A percentile compares a stretch with the other conserved stretches of the same genome.
phyloP scores from a whole-genome alignment of 2,329 filamentous ascomycete genomes.

The Alternaria consortialis region DNA sequence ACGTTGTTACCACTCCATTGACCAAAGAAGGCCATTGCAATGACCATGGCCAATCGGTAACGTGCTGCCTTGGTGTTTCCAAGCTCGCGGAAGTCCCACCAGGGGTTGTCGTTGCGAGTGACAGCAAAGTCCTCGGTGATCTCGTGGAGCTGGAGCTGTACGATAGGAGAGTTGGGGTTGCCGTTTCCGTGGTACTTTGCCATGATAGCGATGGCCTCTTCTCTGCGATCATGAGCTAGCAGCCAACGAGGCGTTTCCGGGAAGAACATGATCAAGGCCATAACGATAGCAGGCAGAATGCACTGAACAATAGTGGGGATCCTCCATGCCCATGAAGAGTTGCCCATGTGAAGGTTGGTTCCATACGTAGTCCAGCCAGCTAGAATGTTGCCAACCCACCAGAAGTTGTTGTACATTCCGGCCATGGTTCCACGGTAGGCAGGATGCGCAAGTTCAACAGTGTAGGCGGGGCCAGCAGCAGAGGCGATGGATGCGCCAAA shows the following conservation, averaged over 20 bases:
- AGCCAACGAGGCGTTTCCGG: conserved; percentile 42
- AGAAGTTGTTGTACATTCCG: conserved; percentile 63
- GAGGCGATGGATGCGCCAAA: conserved; percentile 65
- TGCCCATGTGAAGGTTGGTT: conserved; percentile 47
- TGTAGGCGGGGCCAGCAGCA: conserved; percentile 66
- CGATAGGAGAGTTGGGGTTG: conserved; percentile 45
- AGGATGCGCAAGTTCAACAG: conserved; percentile 68
- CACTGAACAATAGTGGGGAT: conserved; percentile 48
- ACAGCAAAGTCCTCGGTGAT: conserved; percentile 45
- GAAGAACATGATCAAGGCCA: conserved; percentile 55
- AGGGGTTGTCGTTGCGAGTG: conserved; percentile 43
- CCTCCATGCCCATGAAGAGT: conserved; percentile 63
- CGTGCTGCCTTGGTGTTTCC: conserved; percentile 42
- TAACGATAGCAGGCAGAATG: conserved; percentile 52
- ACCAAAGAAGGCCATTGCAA: conserved; percentile 54
- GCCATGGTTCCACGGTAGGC: conserved; percentile 68
- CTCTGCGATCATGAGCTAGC: conserved; percentile 62
- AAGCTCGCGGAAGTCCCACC: conserved; percentile 49
- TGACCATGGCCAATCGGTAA: conserved; percentile 51
- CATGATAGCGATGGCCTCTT: conserved; percentile 66
- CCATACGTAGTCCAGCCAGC: conserved; percentile 63
- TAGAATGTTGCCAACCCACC: conserved; percentile 61
- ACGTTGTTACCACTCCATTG: conserved; percentile 55
- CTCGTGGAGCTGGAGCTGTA: conserved; percentile 50
- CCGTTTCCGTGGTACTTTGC: conserved; percentile 66